Conservation (phyloP, 2,329 filamentous ascomycete species). For the Fusarium marasasianum region DNA sequence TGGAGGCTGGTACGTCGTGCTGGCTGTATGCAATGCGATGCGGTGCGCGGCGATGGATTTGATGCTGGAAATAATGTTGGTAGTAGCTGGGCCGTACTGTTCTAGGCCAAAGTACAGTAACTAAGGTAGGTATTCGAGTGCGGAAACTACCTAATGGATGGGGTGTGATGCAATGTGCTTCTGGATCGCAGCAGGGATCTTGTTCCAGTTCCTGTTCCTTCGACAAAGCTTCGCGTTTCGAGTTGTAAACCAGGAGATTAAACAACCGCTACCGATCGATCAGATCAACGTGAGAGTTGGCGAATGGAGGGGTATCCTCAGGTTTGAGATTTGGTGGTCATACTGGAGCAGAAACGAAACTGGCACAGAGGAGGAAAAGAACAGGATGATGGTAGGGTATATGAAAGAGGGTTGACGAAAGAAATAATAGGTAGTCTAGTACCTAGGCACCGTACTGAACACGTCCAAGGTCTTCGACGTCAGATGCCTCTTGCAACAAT, state of each 20-base stretch:
- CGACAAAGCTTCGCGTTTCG: conserved; percentile 20
- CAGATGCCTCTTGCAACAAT: conserved; percentile 20
- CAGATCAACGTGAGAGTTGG: background rate
- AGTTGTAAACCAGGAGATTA: background rate
- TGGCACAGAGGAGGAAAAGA: background rate
- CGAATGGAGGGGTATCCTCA: background rate
- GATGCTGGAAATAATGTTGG: background rate
- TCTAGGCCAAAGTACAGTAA: background rate
- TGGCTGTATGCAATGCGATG: background rate
- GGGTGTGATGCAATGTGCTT: background rate
- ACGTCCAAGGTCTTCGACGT: conserved; percentile 13
- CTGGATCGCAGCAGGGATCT: conserved; percentile 29
- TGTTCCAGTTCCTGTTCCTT: conserved; percentile 9
- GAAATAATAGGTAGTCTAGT: background rate
- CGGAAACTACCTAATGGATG: background rate
- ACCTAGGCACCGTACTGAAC: background rate
- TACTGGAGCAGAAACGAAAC: background rate
- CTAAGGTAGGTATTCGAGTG: background rate
- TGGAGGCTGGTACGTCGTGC: conserved; percentile 9
- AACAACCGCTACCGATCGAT: background rate
- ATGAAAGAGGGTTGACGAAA: background rate
- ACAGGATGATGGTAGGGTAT: background rate
- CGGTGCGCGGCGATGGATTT: background rate
- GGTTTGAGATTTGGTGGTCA: background rate
- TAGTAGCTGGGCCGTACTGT: background rate